Base-by-base conservation (phyloP, 352 stramenopile genomes). In the Globisporangium apiculatum region DNA sequence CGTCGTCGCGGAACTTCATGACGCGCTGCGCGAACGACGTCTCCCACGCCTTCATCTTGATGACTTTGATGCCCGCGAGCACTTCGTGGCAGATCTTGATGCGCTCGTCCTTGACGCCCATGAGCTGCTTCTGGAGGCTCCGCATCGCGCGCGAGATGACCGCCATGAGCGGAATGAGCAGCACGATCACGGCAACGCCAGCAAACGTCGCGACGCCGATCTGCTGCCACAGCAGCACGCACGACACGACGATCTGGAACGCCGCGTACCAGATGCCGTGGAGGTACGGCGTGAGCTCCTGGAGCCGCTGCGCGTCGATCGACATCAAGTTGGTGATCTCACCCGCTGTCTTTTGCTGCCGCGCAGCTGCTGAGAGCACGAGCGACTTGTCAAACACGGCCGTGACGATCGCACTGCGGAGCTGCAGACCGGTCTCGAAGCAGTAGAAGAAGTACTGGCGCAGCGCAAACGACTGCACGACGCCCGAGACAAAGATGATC, bases 291-390 rank as follows among this genome's bases (percentile, higher is more conserved):
- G 93, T 97, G 49, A 98, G 76, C 51, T 98, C 89, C 67, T 99
- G 96, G 48, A 99, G 75, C 11, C 93, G 82, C 72, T 98, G 84
- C 10, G 94, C 94, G 72, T 99, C 96, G 67, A 98, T 97, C 7
- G 91, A 97, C 79, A 99, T 98, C 40, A 99, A 85, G 67, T 99
- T 99, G 11, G 92, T 97, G 65, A 99, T 98, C 76, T 98, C 91
- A 53, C 96, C 96, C 24, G 91, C 83, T 38, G 79, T 95, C 55
- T 75, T 79, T 60, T 89, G 76, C 83, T 82, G 82, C 49, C 59
- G 89, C 60, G 66, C 80, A 55, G 63, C 89, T 31, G 64, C 87
- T 53, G 63, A 98, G 49, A 76, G 81, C 72, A 83, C 91, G 83
- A 98, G 58, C 75, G 89, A 73, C 71, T 91, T 81, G 69, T 81